Base-by-base conservation (phyloP, 2,329 filamentous ascomycete species). In the Trichoderma harzianum region DNA sequence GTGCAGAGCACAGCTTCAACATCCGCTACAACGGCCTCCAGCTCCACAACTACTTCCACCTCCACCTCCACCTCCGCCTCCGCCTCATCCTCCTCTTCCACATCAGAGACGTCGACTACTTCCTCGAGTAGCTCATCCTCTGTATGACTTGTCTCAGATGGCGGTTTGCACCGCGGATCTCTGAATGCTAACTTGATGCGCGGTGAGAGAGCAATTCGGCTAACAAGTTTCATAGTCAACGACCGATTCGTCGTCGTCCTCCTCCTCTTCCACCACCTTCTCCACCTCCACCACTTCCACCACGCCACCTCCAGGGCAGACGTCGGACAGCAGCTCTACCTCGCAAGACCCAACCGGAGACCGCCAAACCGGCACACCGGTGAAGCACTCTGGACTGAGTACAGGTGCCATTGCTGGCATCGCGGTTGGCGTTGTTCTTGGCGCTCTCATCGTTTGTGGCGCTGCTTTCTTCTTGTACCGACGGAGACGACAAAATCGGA, bases 371-470 rank as follows among this genome's bases (percentile, higher is more conserved):
- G 73, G 66, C 18, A 70, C 73, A 53, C 72, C 68, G 12, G 58
- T 66, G 8, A 76, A 75, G 5, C 76, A 75, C 2, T 73, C 74
- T 12, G 77, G 77, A 7, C 79, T 88, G 0, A 79, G 80, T 36
- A 84, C 84, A 0, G 87, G 87, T 2, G 81, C 83, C 10, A 83
- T 87, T 36, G 87, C 84, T 2, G 87, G 87, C 18, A 84, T 89
- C 12, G 85, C 85, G 3, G 78, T 89, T 4, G 88, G 87, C 28
- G 80, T 89, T 26, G 79, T 87, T 14, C 83, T 77, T 3, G 82
- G 82, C 6, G 75, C 87, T 7, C 80, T 84, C 12, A 77, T 83
- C 6, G 73, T 83, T 8, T 80, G 79, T 5, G 80, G 76, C 0
- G 73, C 82, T 4, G 78, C 77, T 2, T 78, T 84, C 24, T 84